Conservation (phyloP, 2,329 filamentous ascomycete genomes). For the Calonectria pseudoturangicola region DNA sequence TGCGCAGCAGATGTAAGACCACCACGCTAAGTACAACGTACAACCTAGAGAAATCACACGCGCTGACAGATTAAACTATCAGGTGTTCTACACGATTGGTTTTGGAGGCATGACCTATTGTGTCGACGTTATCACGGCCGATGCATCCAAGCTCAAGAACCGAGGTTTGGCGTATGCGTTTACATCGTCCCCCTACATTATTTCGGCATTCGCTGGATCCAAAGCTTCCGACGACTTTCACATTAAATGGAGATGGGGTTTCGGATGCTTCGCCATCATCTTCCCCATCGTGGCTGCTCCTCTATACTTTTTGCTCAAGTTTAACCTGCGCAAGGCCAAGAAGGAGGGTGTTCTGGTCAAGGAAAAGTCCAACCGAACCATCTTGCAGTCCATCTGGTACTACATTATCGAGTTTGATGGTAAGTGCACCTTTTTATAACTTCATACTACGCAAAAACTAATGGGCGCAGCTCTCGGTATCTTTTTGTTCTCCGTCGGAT, state of each 20-base stretch:
- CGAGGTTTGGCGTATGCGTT: conserved; percentile 63
- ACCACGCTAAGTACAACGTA: not conserved
- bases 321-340: conserved; percentile 74
- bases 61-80: conserved; percentile 18
- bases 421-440: not conserved
- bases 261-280: conserved; percentile 79
- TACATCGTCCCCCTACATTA: conserved; percentile 67
- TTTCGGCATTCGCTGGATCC: conserved; percentile 62
- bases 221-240: conserved; percentile 53
- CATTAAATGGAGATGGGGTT: conserved; percentile 59
- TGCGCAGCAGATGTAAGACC: conserved; percentile 69
- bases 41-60: no score
- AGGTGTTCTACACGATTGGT: conserved; percentile 78
- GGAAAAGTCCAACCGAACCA: conserved; percentile 63
- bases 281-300: conserved; percentile 76
- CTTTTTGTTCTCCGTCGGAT: conserved; percentile 70
- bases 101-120: conserved; percentile 77
- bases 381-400: conserved; percentile 63
- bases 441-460: not conserved
- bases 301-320: conserved; percentile 72
- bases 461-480: conserved; percentile 62
- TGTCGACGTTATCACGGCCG: conserved; percentile 79
- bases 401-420: conserved; percentile 49
- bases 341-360: conserved; percentile 66
- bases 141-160: conserved; percentile 69